Conservation (phyloP, 2,329 filamentous ascomycete species). For the Clarireedia hainanense region DNA sequence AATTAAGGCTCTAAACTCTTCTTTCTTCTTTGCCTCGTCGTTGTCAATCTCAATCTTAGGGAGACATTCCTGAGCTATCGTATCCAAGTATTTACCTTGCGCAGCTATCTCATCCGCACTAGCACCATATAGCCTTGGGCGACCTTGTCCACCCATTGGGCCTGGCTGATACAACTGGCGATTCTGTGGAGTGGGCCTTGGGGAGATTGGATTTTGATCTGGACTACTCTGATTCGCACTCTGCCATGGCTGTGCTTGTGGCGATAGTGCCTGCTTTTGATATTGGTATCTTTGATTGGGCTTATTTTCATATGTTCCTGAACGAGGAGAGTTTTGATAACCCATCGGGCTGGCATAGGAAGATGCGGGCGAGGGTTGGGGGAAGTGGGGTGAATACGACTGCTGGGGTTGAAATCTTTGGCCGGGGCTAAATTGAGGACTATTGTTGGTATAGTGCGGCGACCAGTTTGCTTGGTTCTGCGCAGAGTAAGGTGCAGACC, state of each 20-base stretch:
- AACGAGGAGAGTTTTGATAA: conserved; percentile 25
- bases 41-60: conserved; percentile 47
- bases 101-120: conserved; percentile 38
- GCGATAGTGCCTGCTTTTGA: conserved; percentile 4
- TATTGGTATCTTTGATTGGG: conserved; percentile 8
- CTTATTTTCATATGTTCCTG: conserved; percentile 22
- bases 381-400: conserved; percentile 17
- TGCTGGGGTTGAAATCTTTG: conserved; percentile 15
- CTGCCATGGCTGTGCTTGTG: conserved; percentile 7
- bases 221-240: conserved; percentile 5
- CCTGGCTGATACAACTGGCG: conserved; percentile 27
- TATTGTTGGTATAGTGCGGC: conserved; percentile 1
- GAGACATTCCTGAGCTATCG: conserved; percentile 33
- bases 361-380: conserved; percentile 14
- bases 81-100: conserved; percentile 43
- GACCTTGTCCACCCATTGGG: conserved; percentile 10
- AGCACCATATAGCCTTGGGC: conserved; percentile 11
- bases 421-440: conserved; percentile 11
- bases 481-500: conserved; percentile 5
- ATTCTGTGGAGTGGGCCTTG: conserved; percentile 19
- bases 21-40: conserved; percentile 61
- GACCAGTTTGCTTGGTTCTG: conserved; percentile 10
- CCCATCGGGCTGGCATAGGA: conserved; percentile 14
- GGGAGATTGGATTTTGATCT: neutral
- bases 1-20: conserved; percentile 57